Conservation (phyloP, 1,139 yeast species). For the Candida tetrigidarum region DNA sequence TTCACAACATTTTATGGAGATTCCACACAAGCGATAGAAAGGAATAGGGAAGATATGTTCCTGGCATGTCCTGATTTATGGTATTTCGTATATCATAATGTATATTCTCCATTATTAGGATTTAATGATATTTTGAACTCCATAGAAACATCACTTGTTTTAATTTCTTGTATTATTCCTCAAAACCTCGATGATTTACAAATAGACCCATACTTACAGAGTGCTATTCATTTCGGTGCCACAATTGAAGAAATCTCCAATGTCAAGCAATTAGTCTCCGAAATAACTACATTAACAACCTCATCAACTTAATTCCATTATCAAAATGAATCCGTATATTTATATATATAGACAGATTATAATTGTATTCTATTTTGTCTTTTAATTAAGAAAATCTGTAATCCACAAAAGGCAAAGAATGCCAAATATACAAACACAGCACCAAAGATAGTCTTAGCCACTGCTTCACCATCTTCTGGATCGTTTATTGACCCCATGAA, state of each 20-base stretch:
- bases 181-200: constrained; percentile 88
- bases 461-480: constrained; percentile 93
- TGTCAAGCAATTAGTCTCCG: constrained; percentile 63
- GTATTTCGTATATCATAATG: constrained; percentile 71
- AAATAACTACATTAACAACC: constrained; percentile 39
- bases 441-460: constrained; percentile 86
- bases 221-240: constrained; percentile 82
- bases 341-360: constrained; percentile 8
- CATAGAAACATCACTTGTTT: constrained; percentile 74
- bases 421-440: constrained; percentile 84
- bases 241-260: constrained; percentile 62
- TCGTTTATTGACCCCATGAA: constrained; percentile 92
- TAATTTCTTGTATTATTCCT: constrained; percentile 81
- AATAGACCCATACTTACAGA: constrained; percentile 84
- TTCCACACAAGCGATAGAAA: constrained; percentile 36
- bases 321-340: background rate
- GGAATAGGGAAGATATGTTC: constrained; percentile 64
- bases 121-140: constrained; percentile 64
- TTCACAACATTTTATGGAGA: constrained; percentile 76
- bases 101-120: constrained; percentile 80
- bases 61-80: constrained; percentile 86
- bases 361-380: constrained; percentile 62
- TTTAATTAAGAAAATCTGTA: constrained; percentile 68
- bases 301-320: too few species aligned
- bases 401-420: constrained; percentile 88